Evolutionary conservation across 2,329 filamentous ascomycete genomes (phyloP), one percentile per base, ranked within the genome.

Genomic region (Ceratocystis alfenasii): DNA sequence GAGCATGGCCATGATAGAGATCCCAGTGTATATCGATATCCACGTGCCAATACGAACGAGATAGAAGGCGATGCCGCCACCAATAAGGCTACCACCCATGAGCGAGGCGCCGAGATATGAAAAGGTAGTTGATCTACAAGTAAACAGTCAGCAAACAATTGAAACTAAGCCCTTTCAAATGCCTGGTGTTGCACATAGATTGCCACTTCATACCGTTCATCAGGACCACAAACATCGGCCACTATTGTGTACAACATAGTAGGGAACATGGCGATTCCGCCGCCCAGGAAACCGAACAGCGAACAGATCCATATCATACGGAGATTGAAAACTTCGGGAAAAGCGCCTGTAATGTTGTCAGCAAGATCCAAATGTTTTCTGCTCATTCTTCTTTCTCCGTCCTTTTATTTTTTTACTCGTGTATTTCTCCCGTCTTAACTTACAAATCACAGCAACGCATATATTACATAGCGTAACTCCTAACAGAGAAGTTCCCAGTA

Each of bases 231-330:
- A 7, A 66, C 48, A 62, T 70, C 69, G 30, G 68, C 65, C 22
- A 68, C 67, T 30, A 70, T 69, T 17, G 70, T 68, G 48, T 68
- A 71, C 17, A 69, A 63, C 61, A 71, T 68, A 22, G 68, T 69
- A 8, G 63, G 65, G 41, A 67, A 69, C 25, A 70, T 69, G 30
- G 64, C 59, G 4, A 68, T 46, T 17, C 70, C 69, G 50, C 70
- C 70, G n/a, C 70, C 68, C 30, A 70, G 59, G 28, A 70, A 67
- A 30, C 60, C 53, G 60, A 70, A 69, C 28, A 68, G 10, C 15
- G 68, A 62, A 6, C 66, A 57, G 10, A 66, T 44, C 70, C 69
- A 71, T 12, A 68, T 64, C 20, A 67, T 12, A 2, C 70, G 68
- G 10, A 69, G 48, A 17, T 68, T 63, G 25, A 70, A 69, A 2